Evolutionary conservation across 805 yeast genomes (phyloP).

Genomic region (Zygoascus biomembranicola): DNA sequence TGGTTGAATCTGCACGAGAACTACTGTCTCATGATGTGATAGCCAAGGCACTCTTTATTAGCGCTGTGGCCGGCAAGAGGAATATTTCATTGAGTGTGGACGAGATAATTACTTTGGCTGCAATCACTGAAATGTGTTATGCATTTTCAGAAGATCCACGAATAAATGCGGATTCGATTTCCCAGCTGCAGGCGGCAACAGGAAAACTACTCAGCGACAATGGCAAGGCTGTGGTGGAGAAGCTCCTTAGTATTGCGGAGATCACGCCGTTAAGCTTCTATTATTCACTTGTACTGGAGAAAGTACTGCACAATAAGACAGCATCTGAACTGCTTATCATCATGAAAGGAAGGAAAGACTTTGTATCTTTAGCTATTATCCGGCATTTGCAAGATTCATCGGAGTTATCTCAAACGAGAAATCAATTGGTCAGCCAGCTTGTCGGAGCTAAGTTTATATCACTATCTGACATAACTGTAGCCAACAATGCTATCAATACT

Average conservation of each 20-base stretch:
- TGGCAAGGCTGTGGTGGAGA: not conserved
- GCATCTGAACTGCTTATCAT: not conserved
- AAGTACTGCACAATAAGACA: not conserved
- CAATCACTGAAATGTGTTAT: not conserved
- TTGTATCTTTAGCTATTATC: slow-evolving; percentile 2
- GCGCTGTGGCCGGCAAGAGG: not conserved
- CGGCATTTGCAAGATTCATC: slow-evolving; percentile 34
- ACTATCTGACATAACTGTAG: not conserved
- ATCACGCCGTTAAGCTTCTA: not conserved
- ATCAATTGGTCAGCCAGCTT: slow-evolving; percentile 47
- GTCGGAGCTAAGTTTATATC: not conserved
- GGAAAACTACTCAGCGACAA: not conserved
- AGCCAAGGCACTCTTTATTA: not conserved
- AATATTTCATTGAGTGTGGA: not conserved
- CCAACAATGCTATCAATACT: not conserved
- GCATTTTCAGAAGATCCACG: not conserved
- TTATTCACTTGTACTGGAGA: not conserved
- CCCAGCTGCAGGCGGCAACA: not conserved
- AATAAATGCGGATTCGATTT: not conserved
- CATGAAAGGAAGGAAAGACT: slow-evolving; percentile 2
- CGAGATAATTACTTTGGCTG: not conserved
- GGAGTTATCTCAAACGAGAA: slow-evolving; percentile 30
- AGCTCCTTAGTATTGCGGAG: not conserved
- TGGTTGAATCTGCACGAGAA: not conserved
- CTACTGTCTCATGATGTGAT: not conserved